phyloP scores from a whole-genome alignment of 345 rosid genomes.

The Lagerstroemia speciosa region DNA sequence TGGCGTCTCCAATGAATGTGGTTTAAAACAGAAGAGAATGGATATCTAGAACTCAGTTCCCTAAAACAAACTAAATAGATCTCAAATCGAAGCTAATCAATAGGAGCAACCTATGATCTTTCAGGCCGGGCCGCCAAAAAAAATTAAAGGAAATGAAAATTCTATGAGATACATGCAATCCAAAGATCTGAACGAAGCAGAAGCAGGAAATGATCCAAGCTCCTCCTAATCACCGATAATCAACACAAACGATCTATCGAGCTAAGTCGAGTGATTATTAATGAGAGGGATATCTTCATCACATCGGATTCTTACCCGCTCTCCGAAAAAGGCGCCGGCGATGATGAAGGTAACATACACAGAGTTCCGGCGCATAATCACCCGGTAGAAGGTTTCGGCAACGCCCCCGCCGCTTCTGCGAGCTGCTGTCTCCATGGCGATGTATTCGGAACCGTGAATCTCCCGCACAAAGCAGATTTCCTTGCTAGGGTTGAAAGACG shows the following conservation, averaged over 20 bases:
- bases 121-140: not conserved
- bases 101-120: not conserved
- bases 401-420: constrained; percentile 53
- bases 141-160: not conserved
- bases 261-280: not conserved
- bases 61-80: not conserved
- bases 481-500: not conserved
- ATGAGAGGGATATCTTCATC: not conserved
- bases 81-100: not conserved
- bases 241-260: not conserved
- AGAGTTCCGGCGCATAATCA: constrained; percentile 92
- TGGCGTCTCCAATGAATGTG: not conserved
- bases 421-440: constrained; percentile 52
- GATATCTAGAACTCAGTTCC: not conserved
- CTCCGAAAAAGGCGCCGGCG: constrained; percentile 91
- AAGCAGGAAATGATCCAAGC: not conserved
- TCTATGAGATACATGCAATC: not conserved
- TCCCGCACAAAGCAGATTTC: not conserved
- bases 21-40: not conserved
- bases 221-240: not conserved
- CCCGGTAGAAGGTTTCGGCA: constrained; percentile 69
- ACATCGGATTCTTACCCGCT: constrained; percentile 42
- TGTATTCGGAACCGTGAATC: constrained; percentile 1
- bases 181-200: not conserved
- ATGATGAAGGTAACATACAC: constrained; percentile 89